Base-by-base conservation (phyloP, 768 basidiomycete species). In the Coprinellus micaceus region DNA sequence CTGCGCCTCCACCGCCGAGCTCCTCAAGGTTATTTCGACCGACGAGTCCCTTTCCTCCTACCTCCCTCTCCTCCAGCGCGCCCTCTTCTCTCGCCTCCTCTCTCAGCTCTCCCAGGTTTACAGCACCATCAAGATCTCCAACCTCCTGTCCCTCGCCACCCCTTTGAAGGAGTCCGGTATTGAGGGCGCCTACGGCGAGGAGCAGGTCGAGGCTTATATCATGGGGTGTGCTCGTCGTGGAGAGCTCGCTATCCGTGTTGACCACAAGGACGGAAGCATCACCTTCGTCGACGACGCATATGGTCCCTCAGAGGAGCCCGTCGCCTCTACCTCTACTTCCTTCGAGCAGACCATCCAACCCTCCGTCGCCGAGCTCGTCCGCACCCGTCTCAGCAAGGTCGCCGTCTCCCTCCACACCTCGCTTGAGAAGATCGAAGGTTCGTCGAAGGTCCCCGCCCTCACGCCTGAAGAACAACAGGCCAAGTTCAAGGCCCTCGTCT, bases 61-160 rank as follows among this genome's bases (percentile, higher is more conserved):
- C 72, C 82, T 94, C 21, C 82, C 88, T n/a, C 89, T 94, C 56
- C 83, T 98, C 58, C 87, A 91, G 62, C 90, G 89, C 54, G 95
- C 96, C 43, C 81, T 97, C 17, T 86, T 98, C 60, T 93, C 94
- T 3, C 89, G 94, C 28, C 81, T 98, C 5, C 84, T 98, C 62
- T 85, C 86, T 25, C 92, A 96, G 68, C 86, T 99, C 36, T 88
- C 92, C 1, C 89, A 97, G 69, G 88, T 98, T 13, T 99, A 98
- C 73, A 88, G 86, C 26, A 85, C 88, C 12, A 85, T 98, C 75
- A 86, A 84, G 61, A 83, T 98, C 57, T 75, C 77, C 57, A 86
- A 87, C 63, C 78, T 98, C 43, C 79, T 92, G 44, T 77, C 83
- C 19, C 85, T 99, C 54, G 88, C 91, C 47, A 79, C 82, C 1